Evolutionary conservation across 2,329 filamentous ascomycete species (phyloP), one percentile per base, ranked within the genome.

Genomic region (Xylaria sp.): DNA sequence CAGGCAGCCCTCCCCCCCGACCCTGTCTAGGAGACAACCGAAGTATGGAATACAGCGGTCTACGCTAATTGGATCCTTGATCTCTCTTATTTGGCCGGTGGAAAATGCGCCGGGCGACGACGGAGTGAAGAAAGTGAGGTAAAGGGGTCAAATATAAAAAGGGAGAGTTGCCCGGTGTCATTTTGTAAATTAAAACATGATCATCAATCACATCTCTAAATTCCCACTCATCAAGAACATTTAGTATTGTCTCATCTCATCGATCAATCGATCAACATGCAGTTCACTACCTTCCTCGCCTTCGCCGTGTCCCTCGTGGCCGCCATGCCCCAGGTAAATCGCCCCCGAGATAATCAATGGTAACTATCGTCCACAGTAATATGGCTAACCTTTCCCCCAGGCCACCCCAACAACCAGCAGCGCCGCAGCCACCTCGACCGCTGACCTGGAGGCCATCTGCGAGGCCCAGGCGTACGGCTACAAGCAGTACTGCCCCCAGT

Each of bases 311-410:
- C 73, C 25, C 64, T 71, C 28, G 65, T 70, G 41, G 72, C 66
- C 32, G 69, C 69, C 25, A 18, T 73, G 2, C 69, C 72, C 51
- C 73, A 74, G 73, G 73, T 73, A 73, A 34, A 9, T 46, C 23
- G 23, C 13, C 12, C 12, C 9, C 6, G 34, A 51, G 2, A 32
- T n/a, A 13, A 58, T 46, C 20, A 5, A 13, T 7, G 13, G 12
- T 1, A 8, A 5, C 25, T 37, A 3, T 25, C 54, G 8, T 15
- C 39, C 25, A 10, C 39, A n/a, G 20, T 28, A 13, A 10, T 28
- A 28, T 37, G 25, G 25, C 34, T 52, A 50, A 63, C 41, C 46
- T 37, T 25, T 25, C 54, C 23, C 7, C n/a, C 56, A 71, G 69
- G 66, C 69, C 50, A 55, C 54, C n/a, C 18, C 58, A n/a, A 72